Base-by-base conservation (phyloP, 78 protist species). In the Chrysochromulina tobinii region DNA sequence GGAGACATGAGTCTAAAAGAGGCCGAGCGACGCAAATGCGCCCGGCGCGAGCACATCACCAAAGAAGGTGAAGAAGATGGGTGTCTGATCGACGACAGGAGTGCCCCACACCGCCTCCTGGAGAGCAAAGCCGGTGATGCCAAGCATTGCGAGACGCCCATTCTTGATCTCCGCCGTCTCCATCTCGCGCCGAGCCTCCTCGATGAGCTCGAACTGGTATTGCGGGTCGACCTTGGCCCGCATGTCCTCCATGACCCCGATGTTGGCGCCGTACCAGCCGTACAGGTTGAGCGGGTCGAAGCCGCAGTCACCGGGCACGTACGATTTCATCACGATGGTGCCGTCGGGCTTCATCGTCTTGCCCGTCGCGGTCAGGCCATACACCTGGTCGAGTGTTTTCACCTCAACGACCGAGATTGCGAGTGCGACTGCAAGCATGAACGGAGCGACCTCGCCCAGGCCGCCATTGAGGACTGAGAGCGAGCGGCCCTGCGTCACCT, bases 91-190 rank as follows among this genome's bases (percentile, higher is more conserved):
- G 25, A 75, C 83, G 23, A 75, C 83, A 18, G 83, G 23, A 11
- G 3, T 7, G 20, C 21, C 38, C 20, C n/a, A 50, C 23, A 79
- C 21, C 15, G 61, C 21, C 87, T 79, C 87, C 15, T 21, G 59
- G 17, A 79, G 11, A 5, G 87, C 87, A 3, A 54, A 79, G 15
- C 61, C 61, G 21, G 64, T 79, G 58, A 79, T 79, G 14, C 64
- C 87, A 8, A 79, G 61, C 87, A 79, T 79, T 3, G 87, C 87
- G 14, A 54, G 4, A 6, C 87, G 87, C 38, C 87, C 87, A 48
- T 79, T 59, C 51, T 0, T 1, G 59, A 54, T 18, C 61, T 79
- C 87, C 14, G 83, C 83, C 79, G 79, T 69, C 50, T 69, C 79
- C 12, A 69, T 69, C 12, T 69, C 64, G 38, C 38, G 38, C 20